phyloP scores from a whole-genome alignment of 2,329 filamentous ascomycete genomes.

The Beauveria rudraprayagi region DNA sequence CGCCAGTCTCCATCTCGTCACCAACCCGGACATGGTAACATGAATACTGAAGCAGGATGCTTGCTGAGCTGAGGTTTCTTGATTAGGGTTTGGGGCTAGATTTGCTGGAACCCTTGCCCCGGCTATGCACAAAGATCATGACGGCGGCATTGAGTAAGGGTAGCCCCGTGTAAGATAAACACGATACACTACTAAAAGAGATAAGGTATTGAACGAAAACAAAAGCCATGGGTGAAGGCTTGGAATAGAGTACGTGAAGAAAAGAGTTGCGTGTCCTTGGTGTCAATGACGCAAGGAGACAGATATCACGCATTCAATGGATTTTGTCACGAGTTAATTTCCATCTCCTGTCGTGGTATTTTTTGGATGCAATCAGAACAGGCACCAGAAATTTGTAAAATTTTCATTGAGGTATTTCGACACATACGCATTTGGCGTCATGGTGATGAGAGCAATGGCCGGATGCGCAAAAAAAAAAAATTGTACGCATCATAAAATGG shows the following conservation, averaged over 20 bases:
- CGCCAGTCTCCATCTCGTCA: background rate
- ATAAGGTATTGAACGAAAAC: too few relatives aligned
- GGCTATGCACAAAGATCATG: too few relatives aligned
- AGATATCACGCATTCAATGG: background rate
- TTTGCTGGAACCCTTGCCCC: conserved; percentile 2
- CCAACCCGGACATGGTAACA: background rate
- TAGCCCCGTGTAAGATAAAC: too few relatives aligned
- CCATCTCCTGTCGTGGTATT: too few relatives aligned
- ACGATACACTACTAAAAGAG: too few relatives aligned
- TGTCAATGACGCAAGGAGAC: background rate
- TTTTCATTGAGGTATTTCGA: too few relatives aligned
- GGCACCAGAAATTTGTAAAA: too few relatives aligned
- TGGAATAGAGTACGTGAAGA: background rate
- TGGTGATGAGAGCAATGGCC: background rate
- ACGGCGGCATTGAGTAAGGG: too few relatives aligned
- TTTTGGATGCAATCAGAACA: too few relatives aligned
- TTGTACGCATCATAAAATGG: conserved; percentile 3
- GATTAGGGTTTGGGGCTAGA: conserved; percentile 11
- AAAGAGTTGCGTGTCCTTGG: background rate
- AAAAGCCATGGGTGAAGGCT: too few relatives aligned
- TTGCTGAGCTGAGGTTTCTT: background rate
- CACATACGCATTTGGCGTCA: background rate
- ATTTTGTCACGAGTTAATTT: too few relatives aligned
- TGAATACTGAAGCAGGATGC: too few relatives aligned
- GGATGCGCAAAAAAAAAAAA: background rate